A percentile compares a stretch with the other conserved stretches of the same genome.
These are phyloP conservation scores for Cnidoscolus chayamansa DNA, from an alignment of 441 rosid species.

Conservation along the genomic window DNA sequence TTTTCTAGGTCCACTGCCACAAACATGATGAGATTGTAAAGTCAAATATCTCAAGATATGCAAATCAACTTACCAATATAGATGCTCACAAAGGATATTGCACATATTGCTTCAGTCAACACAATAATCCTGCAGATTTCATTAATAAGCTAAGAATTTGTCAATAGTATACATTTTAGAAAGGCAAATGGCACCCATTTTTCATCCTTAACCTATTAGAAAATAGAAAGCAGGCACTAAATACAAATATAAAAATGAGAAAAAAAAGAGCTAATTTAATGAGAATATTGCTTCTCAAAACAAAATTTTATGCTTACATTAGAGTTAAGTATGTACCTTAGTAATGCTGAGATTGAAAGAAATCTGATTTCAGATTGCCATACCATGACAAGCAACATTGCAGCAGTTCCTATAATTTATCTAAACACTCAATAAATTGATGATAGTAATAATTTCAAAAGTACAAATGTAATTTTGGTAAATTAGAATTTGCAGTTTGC, in stretches of 20 bases:
- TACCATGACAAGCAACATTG: slow-evolving; percentile 80
- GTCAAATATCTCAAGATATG: neutral
- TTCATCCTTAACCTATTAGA: neutral
- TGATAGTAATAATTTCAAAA: slow-evolving; percentile 11
- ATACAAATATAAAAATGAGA: neutral
- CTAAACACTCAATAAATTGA: slow-evolving; percentile 13
- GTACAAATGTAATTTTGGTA: neutral
- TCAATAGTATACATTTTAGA: slow-evolving; percentile 14
- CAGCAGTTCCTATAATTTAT: slow-evolving; percentile 68
- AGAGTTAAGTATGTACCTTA: slow-evolving; percentile 46
- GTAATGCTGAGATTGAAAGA: slow-evolving; percentile 59
- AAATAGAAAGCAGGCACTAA: neutral
- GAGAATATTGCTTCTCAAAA: neutral
- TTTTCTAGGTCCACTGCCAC: neutral
- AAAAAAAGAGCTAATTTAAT: neutral
- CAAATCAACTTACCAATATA: slow-evolving; percentile 68
- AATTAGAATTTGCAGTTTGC: neutral
- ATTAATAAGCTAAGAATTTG: slow-evolving; percentile 12
- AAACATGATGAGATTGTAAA: slow-evolving; percentile 10
- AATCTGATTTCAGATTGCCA: slow-evolving; percentile 63
- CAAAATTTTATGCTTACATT: slow-evolving; percentile 8
- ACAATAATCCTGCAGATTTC: slow-evolving; percentile 72
- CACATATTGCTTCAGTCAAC: slow-evolving; percentile 77
- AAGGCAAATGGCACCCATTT: slow-evolving; percentile 12
- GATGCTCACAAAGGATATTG: slow-evolving; percentile 69